Conservation (phyloP, 2,329 filamentous ascomycete species). For the Microthyrium microscopicum region DNA sequence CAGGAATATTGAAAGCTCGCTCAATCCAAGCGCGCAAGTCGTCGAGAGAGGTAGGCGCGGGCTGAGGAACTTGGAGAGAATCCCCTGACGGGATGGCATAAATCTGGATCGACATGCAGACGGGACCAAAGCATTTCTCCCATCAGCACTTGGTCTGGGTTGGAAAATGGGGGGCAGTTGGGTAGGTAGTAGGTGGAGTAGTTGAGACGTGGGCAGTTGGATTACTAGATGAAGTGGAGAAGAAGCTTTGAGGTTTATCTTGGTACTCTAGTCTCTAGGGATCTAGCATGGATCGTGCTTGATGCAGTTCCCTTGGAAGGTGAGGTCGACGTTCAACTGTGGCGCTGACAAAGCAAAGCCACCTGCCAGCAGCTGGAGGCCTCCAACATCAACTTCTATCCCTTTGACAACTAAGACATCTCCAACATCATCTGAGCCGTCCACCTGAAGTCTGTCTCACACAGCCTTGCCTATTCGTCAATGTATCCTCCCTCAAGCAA, state of each 20-base stretch:
- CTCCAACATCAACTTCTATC: too few species aligned
- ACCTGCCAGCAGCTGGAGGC: too few species aligned
- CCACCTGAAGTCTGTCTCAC: too few species aligned
- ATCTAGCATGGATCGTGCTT: not conserved
- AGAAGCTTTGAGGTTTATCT: too few species aligned
- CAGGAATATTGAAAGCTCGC: slow-evolving; percentile 53
- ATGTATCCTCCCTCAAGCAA: too few species aligned
- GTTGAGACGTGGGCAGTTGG: slow-evolving; percentile 8
- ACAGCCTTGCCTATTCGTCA: too few species aligned
- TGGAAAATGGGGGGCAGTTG: slow-evolving; percentile 12
- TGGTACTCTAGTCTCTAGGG: too few species aligned
- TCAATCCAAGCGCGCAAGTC: slow-evolving; percentile 70
- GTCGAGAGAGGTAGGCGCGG: slow-evolving; percentile 62
- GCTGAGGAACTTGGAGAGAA: slow-evolving; percentile 60
- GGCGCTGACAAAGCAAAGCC: too few species aligned
- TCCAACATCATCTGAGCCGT: too few species aligned
- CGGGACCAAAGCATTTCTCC: slow-evolving; percentile 6
- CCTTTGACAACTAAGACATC: too few species aligned
- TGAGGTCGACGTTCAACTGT: too few species aligned
- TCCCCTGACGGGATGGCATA: slow-evolving; percentile 88
- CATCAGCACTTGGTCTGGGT: slow-evolving; percentile 3
- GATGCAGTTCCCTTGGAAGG: too few species aligned
- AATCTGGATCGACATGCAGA: slow-evolving; percentile 72
- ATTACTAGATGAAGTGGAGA: not conserved
- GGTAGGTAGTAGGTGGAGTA: slow-evolving; percentile 6